Conservation (phyloP, 345 rosid species). For the Moricandia arvensis region DNA sequence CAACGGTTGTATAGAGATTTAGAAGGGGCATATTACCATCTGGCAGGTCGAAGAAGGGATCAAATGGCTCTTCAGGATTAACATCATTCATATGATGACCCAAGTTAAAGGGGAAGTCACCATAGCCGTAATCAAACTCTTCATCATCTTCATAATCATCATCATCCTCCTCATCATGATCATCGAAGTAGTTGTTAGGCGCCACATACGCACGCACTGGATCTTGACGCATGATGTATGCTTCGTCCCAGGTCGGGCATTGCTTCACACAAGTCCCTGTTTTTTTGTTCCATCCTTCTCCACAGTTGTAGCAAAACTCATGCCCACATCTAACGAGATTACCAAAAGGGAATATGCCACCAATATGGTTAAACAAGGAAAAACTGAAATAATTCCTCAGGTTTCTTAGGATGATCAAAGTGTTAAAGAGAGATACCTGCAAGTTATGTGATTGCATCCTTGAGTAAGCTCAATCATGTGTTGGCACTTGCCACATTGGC, state of each 20-base stretch:
- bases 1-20: conserved; percentile 1
- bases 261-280: conserved; percentile 32
- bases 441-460: conserved; percentile 63
- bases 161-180: not conserved
- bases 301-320: conserved; percentile 63
- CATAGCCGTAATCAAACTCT: conserved; percentile 8
- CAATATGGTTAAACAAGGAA: not conserved
- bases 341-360: conserved; percentile 8
- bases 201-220: not conserved
- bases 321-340: conserved; percentile 44
- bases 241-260: conserved; percentile 50
- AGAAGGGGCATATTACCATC: conserved; percentile 27
- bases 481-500: conserved; percentile 52
- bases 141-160: not conserved
- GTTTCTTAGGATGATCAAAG: not conserved
- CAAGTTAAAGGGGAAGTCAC: not conserved
- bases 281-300: conserved; percentile 47
- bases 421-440: conserved; percentile 44
- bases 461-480: conserved; percentile 54
- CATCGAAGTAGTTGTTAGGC: not conserved
- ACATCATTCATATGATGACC: not conserved
- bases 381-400: not conserved
- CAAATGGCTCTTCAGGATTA: not conserved
- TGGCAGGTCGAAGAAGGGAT: conserved; percentile 34
- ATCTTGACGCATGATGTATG: conserved; percentile 16